Percentiles rank a stretch among this genome's conserved stretches.
These are phyloP conservation scores for Citrus sinensis DNA, from an alignment of 345 rosid genomes.

Conservation along the genomic window DVS_A1.0 CM039162.1:1783001-1783500, in stretches of 20 bases:
- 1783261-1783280: slow-evolving; percentile 63
- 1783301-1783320: slow-evolving; percentile 54
- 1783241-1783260: slow-evolving; percentile 69
- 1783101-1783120: slow-evolving; percentile 65
- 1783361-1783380: slow-evolving; percentile 35
- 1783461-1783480: slow-evolving; percentile 74
- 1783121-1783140: slow-evolving; percentile 52
- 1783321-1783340: slow-evolving; percentile 68
- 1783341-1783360: slow-evolving; percentile 57
- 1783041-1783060: slow-evolving; percentile 46
- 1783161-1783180: slow-evolving; percentile 68
- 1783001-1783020: slow-evolving; percentile 66
- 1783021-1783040: slow-evolving; percentile 67
- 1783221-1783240: slow-evolving; percentile 54
- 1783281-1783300: slow-evolving; percentile 52
- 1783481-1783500: slow-evolving; percentile 71
- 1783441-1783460: slow-evolving; percentile 58
- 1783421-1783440: slow-evolving; percentile 49
- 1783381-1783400: slow-evolving; percentile 39
- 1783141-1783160: slow-evolving; percentile 76
- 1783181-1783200: slow-evolving; percentile 66
- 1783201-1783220: slow-evolving; percentile 67
- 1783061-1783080: slow-evolving; percentile 35
- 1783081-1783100: slow-evolving; percentile 49
- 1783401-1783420: slow-evolving; percentile 61